These are phyloP conservation scores for Puccinia horiana DNA, from an alignment of 1,284 basidiomycete genomes.

Conservation along the genomic window DNA sequence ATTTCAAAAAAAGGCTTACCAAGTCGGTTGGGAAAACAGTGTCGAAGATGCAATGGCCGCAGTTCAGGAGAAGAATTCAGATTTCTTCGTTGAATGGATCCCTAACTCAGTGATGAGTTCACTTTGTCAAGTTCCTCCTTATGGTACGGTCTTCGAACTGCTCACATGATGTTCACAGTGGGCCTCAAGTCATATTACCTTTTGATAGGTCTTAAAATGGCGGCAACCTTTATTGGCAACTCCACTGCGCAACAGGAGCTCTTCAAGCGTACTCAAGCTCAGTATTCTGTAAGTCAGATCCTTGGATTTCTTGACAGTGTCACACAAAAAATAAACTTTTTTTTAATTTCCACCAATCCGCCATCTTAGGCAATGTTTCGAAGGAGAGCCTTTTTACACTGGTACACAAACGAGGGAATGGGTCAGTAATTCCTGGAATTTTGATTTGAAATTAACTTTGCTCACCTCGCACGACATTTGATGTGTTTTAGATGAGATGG, in stretches of 20 bases:
- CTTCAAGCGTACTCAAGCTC: slow-evolving; percentile 47
- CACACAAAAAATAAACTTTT: slow-evolving; percentile 44
- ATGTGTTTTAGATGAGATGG: slow-evolving; percentile 57
- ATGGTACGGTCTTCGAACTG: slow-evolving; percentile 1
- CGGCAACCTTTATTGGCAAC: slow-evolving; percentile 59
- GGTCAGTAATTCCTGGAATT: slow-evolving; percentile 10
- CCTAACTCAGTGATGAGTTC: slow-evolving; percentile 58
- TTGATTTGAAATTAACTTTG: background rate
- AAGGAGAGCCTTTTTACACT: slow-evolving; percentile 60
- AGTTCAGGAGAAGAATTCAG: slow-evolving; percentile 57
- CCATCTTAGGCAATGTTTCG: slow-evolving; percentile 58
- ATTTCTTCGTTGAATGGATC: slow-evolving; percentile 59
- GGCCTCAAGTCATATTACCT: background rate
- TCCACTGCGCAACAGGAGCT: slow-evolving; percentile 58
- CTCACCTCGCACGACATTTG: background rate
- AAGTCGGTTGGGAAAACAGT: slow-evolving; percentile 13
- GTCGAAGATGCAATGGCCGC: slow-evolving; percentile 58
- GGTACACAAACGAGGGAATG: slow-evolving; percentile 60
- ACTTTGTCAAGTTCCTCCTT: slow-evolving; percentile 55
- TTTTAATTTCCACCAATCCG: slow-evolving; percentile 54
- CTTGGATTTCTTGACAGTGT: slow-evolving; percentile 44
- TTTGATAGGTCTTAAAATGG: slow-evolving; percentile 56
- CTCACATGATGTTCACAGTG: background rate
- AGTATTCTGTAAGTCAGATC: slow-evolving; percentile 30
- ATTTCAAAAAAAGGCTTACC: background rate